Conservation (phyloP, 371 early-diverging fungal species). For the Apophysomyces sp. region DNA sequence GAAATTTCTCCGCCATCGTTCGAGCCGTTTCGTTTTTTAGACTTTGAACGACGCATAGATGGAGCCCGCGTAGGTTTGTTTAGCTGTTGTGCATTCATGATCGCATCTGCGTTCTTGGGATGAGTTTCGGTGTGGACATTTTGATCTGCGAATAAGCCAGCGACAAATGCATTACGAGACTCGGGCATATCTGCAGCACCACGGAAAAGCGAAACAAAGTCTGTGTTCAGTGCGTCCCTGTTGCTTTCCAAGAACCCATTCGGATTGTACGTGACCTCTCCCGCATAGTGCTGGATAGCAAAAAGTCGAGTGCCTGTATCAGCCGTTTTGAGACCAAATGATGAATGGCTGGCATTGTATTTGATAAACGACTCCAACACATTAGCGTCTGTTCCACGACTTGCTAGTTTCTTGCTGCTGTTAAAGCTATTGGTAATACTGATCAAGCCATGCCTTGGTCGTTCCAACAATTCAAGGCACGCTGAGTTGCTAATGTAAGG, state of each 20-base stretch:
- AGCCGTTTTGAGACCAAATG: slow-evolving; percentile 26
- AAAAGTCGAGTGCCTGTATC: slow-evolving; percentile 47
- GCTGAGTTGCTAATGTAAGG: slow-evolving; percentile 26
- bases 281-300: slow-evolving; percentile 74
- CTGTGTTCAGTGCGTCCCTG: slow-evolving; percentile 63
- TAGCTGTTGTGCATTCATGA: slow-evolving; percentile 54
- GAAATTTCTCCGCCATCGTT: slow-evolving; percentile 2
- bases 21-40: slow-evolving; percentile 9
- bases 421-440: slow-evolving; percentile 30
- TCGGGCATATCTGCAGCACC: slow-evolving; percentile 37
- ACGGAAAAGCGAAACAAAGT: slow-evolving; percentile 75
- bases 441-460: slow-evolving; percentile 44
- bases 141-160: slow-evolving; percentile 50
- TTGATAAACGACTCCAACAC: slow-evolving; percentile 24
- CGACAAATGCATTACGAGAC: slow-evolving; percentile 37
- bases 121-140: slow-evolving; percentile 47
- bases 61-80: slow-evolving; percentile 56
- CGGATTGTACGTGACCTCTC: slow-evolving; percentile 67
- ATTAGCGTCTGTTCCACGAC: slow-evolving; percentile 29
- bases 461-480: slow-evolving; percentile 44
- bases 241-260: slow-evolving; percentile 68
- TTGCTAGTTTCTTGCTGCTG: slow-evolving; percentile 13
- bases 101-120: slow-evolving; percentile 52
- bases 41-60: slow-evolving; percentile 32
- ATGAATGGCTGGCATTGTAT: slow-evolving; percentile 24